Conservation (phyloP, 345 rosid genomes). For the Gossypium longicalyx region DNA sequence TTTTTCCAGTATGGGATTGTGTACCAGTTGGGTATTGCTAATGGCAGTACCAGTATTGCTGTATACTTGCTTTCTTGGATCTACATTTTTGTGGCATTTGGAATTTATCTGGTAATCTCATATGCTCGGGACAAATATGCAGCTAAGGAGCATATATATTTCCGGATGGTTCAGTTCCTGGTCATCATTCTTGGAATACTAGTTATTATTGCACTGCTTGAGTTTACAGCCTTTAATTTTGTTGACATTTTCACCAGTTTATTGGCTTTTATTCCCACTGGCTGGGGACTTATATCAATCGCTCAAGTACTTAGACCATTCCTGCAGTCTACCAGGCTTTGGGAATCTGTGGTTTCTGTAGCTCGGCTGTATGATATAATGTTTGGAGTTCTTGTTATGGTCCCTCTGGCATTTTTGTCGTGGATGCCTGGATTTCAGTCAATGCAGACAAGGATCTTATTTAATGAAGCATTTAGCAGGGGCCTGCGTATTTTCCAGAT, state of each 20-base stretch:
- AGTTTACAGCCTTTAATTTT: slow-evolving; percentile 45
- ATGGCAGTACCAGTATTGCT: slow-evolving; percentile 44
- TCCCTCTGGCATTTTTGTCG: slow-evolving; percentile 59
- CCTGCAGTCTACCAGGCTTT: slow-evolving; percentile 39
- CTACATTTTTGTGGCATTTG: slow-evolving; percentile 39
- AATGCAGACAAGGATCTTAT: slow-evolving; percentile 65
- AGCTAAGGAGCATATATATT: slow-evolving; percentile 63
- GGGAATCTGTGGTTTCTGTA: slow-evolving; percentile 51
- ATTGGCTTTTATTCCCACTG: slow-evolving; percentile 69
- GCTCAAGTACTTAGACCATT: slow-evolving; percentile 54
- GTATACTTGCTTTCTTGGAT: slow-evolving; percentile 68
- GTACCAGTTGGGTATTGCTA: slow-evolving; percentile 56
- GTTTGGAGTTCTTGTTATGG: slow-evolving; percentile 62
- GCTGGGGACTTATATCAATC: slow-evolving; percentile 54
- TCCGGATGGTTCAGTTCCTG: slow-evolving; percentile 67
- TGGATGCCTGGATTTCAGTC: slow-evolving; percentile 81
- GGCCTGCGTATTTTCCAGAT: slow-evolving; percentile 69
- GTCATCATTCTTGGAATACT: slow-evolving; percentile 42
- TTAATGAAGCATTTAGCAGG: slow-evolving; percentile 67
- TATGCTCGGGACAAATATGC: slow-evolving; percentile 57
- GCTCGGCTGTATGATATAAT: slow-evolving; percentile 61
- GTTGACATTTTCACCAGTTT: slow-evolving; percentile 58
- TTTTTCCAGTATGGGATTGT: slow-evolving; percentile 66
- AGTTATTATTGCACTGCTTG: slow-evolving; percentile 44
- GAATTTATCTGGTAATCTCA: slow-evolving; percentile 36